A percentile compares a stretch with the other conserved stretches of the same genome.
Conservation (phyloP, 2,329 filamentous ascomycete species). For the Fusarium sacchari region DNA sequence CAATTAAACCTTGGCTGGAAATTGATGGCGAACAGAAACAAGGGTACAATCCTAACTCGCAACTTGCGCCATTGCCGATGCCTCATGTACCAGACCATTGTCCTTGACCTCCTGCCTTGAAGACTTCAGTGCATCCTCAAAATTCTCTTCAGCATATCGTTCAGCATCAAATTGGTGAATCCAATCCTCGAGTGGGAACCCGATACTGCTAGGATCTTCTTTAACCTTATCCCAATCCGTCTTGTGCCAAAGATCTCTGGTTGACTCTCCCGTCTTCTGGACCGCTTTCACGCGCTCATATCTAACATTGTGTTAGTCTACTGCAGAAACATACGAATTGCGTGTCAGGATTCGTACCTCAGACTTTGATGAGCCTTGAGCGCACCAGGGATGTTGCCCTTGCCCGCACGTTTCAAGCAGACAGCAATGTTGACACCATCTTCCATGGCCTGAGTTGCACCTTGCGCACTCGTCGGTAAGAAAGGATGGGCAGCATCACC, state of each 20-base stretch:
- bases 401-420: constrained; percentile 13
- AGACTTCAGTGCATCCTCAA: constrained; percentile 2
- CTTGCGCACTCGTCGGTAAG: constrained; percentile 32
- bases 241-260: constrained; percentile 37
- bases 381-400: constrained; percentile 19
- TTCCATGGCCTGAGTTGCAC: constrained; percentile 34
- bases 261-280: constrained; percentile 36
- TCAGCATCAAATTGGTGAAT: constrained; percentile 38
- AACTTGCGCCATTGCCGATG: not conserved
- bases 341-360: not conserved
- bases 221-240: constrained; percentile 34
- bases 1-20: too few species aligned
- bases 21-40: too few species aligned
- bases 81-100: too few species aligned
- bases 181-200: constrained; percentile 34
- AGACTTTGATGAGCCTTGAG: constrained; percentile 26
- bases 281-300: constrained; percentile 36
- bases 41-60: not conserved
- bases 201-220: constrained; percentile 25
- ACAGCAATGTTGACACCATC: constrained; percentile 27
- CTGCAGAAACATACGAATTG: fast-evolving
- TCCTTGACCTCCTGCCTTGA: not conserved
- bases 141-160: constrained; percentile 30
- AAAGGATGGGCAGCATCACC: constrained; percentile 36
- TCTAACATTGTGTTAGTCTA: not conserved